phyloP scores from a whole-genome alignment of 73 alveolate species.

The Paramecium pentaurelia region DNA sequence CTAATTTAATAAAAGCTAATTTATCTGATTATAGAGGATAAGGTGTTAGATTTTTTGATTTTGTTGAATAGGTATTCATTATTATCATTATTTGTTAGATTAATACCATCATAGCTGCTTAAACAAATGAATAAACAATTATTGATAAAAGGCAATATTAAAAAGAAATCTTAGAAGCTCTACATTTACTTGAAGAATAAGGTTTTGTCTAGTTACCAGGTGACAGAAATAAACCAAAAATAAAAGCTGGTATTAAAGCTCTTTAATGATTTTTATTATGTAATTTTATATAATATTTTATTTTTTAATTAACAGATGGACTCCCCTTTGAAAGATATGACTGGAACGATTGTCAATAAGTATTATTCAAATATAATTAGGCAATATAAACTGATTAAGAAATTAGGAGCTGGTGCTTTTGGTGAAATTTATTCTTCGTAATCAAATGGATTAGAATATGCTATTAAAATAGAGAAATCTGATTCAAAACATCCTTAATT shows the following conservation, averaged over 20 bases:
- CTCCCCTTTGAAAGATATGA: constrained; percentile 11
- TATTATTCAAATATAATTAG: neutral
- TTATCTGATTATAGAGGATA: neutral
- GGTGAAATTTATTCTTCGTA: constrained; percentile 86
- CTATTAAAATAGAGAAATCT: constrained; percentile 80
- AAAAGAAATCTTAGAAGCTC: constrained; percentile 32
- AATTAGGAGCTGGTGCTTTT: constrained; percentile 92
- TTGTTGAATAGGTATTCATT: neutral
- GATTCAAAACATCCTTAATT: constrained; percentile 90
- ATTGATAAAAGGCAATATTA: neutral
- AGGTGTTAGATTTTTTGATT: constrained; percentile 44
- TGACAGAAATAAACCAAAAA: constrained; percentile 30
- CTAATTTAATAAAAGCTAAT: neutral
- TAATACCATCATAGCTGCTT: neutral
- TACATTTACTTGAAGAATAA: constrained; percentile 1
- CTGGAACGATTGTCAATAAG: neutral
- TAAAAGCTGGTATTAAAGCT: constrained; percentile 44
- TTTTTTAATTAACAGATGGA: neutral
- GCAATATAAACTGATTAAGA: constrained; percentile 60
- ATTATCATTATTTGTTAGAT: neutral
- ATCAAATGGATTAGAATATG: constrained; percentile 79
- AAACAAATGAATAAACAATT: neutral
- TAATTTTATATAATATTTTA: neutral
- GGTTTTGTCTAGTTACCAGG: constrained; percentile 26
- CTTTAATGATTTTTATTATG: neutral